phyloP scores from a whole-genome alignment of 2,329 filamentous ascomycete species.

The Cadophora gregata region DNA sequence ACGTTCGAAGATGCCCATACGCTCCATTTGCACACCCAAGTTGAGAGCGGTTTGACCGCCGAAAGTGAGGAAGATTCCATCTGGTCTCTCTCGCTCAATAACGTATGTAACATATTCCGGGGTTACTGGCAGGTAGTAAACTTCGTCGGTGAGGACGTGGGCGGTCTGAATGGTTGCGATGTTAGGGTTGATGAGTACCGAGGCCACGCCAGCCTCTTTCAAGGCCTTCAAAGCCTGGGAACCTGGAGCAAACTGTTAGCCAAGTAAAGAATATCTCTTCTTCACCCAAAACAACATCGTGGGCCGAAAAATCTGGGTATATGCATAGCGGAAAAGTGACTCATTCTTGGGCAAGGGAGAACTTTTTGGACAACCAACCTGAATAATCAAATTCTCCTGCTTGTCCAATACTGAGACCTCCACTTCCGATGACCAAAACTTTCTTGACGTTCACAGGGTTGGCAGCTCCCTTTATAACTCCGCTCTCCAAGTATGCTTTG shows the following conservation, averaged over 20 bases:
- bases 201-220: constrained; percentile 91
- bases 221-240: constrained; percentile 96
- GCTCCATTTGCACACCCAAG: constrained; percentile 96
- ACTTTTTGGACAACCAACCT: constrained; percentile 58
- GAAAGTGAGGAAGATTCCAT: constrained; percentile 97
- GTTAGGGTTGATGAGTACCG: constrained; percentile 96
- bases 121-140: constrained; percentile 97
- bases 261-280: neutral
- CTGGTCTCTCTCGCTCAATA: constrained; percentile 92
- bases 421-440: constrained; percentile 93
- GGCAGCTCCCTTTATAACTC: constrained; percentile 77
- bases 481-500: constrained; percentile 88
- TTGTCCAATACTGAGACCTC: constrained; percentile 95
- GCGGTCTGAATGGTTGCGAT: constrained; percentile 98
- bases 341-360: constrained; percentile 31
- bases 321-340: constrained; percentile 28
- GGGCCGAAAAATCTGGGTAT: neutral
- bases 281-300: neutral
- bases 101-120: constrained; percentile 98
- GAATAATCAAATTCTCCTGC: constrained; percentile 99
- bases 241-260: constrained; percentile 58
- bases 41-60: constrained; percentile 98
- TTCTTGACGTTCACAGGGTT: constrained; percentile 92
- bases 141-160: constrained; percentile 93
- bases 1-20: constrained; percentile 91